phyloP scores from a whole-genome alignment of 441 rosid genomes.

The Pelargonium myrrhifolium region DNA sequence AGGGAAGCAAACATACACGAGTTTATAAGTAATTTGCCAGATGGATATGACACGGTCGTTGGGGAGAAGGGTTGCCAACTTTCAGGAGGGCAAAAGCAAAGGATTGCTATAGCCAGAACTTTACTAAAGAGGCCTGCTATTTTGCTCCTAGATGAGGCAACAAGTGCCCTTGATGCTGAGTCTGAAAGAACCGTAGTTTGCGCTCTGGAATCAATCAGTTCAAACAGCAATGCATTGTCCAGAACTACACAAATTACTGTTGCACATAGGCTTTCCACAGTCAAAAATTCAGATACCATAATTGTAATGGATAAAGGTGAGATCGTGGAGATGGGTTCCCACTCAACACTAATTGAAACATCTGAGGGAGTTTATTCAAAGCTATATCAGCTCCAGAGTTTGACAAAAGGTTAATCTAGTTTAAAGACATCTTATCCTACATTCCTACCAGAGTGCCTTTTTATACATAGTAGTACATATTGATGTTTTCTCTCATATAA shows the following conservation, averaged over 20 bases:
- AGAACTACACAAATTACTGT: constrained; percentile 49
- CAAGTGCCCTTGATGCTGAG: constrained; percentile 58
- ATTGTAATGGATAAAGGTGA: constrained; percentile 52
- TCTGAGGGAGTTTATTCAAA: constrained; percentile 44
- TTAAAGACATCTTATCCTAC: not conserved
- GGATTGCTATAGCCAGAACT: constrained; percentile 55
- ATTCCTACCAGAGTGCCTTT: not conserved
- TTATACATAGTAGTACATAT: no score
- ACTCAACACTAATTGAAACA: constrained; percentile 30
- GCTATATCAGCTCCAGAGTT: constrained; percentile 35
- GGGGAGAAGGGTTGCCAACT: constrained; percentile 75
- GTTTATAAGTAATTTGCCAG: constrained; percentile 44
- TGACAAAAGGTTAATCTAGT: constrained; percentile 13
- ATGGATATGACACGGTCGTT: constrained; percentile 47
- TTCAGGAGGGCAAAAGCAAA: constrained; percentile 65
- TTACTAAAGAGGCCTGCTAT: constrained; percentile 50
- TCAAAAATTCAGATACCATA: constrained; percentile 42
- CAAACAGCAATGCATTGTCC: constrained; percentile 15
- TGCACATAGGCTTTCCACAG: constrained; percentile 57
- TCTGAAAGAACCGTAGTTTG: constrained; percentile 49
- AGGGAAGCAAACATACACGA: constrained; percentile 50
- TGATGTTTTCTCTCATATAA: not conserved
- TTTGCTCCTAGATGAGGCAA: constrained; percentile 62
- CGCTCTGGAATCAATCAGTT: constrained; percentile 34
- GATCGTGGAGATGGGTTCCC: constrained; percentile 51